Evolutionary conservation across 306 rosid species (phyloP).

Genomic region (Sindora glabra): DNA sequence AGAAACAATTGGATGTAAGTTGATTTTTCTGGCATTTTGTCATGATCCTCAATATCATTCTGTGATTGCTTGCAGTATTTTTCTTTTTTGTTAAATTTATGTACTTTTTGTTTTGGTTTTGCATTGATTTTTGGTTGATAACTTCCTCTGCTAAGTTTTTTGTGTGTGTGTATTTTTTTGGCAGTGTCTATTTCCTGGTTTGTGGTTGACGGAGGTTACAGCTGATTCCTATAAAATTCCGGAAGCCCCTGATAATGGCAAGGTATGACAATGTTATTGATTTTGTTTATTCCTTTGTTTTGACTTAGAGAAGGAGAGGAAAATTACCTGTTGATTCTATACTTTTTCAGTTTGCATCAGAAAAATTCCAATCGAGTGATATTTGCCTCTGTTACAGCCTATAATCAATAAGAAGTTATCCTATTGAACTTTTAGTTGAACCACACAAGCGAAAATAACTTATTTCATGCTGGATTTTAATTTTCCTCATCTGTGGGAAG

Average conservation of each 20-base stretch:
- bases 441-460: background rate
- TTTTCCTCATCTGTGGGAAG: background rate
- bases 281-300: background rate
- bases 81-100: too few species aligned
- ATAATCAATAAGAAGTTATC: background rate
- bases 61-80: background rate
- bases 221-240: constrained; percentile 63
- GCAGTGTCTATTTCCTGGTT: constrained; percentile 66
- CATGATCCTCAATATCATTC: too few species aligned
- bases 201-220: constrained; percentile 61
- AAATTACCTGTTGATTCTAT: background rate
- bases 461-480: background rate
- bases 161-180: too few species aligned
- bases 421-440: background rate
- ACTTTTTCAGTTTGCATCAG: background rate
- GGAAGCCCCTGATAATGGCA: constrained; percentile 44
- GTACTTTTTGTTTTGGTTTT: too few species aligned
- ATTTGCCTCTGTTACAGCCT: background rate
- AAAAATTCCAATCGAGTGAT: background rate
- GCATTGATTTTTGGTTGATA: background rate
- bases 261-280: constrained; percentile 31
- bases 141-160: too few species aligned
- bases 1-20: constrained; percentile 62
- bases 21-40: too few species aligned
- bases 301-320: background rate